phyloP scores from a whole-genome alignment of 768 basidiomycete species.

The Mrakia gelida region DNA sequence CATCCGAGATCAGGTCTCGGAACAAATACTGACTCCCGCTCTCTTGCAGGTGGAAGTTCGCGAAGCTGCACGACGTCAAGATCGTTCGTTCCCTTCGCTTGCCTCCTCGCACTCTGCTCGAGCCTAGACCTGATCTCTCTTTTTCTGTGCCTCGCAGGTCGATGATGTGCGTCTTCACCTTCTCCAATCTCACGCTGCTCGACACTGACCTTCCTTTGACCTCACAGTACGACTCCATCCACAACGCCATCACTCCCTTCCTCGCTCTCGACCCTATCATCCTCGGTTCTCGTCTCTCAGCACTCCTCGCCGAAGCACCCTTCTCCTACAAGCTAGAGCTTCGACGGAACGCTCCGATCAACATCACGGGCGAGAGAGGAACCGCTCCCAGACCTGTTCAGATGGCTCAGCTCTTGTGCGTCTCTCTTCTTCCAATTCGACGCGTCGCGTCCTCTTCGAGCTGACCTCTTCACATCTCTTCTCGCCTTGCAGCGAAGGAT shows the following conservation, averaged over 20 bases:
- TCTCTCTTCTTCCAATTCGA: background rate
- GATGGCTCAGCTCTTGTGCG: background rate
- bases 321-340: constrained; percentile 11
- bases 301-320: background rate
- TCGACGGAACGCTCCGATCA: constrained; percentile 5
- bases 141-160: background rate
- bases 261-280: constrained; percentile 37
- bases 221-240: constrained; percentile 38
- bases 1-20: too few relatives aligned
- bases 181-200: background rate
- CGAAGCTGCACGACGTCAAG: constrained; percentile 3
- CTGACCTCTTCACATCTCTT: too few relatives aligned
- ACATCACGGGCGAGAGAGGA: background rate
- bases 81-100: background rate
- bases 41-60: constrained; percentile 35
- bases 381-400: background rate
- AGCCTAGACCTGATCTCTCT: background rate
- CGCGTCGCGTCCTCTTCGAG: background rate
- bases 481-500: constrained; percentile 3
- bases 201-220: background rate
- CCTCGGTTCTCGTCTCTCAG: constrained; percentile 31
- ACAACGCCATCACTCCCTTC: constrained; percentile 37
- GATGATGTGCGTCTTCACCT: constrained; percentile 9
- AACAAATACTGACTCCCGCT: background rate
- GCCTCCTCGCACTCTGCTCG: background rate